Evolutionary conservation across 129 eudicot genomes (phyloP).

Genomic region (Scalesia atractyloides): DNA sequence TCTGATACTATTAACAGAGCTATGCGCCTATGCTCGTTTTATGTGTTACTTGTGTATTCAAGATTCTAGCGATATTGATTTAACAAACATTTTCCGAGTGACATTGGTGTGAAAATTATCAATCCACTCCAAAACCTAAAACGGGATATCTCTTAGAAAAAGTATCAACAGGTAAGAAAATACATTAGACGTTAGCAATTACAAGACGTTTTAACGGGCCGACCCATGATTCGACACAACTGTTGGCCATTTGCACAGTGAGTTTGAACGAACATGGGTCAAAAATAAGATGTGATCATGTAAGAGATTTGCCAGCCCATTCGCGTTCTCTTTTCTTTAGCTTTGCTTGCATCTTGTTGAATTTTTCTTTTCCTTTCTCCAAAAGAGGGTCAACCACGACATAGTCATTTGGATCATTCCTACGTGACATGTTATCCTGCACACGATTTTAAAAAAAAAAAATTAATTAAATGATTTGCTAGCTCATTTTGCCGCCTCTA

Average conservation of each 20-base stretch:
- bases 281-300: conserved; percentile 35
- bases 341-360: conserved; percentile 88
- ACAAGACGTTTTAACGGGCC: not conserved
- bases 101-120: too few species aligned
- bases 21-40: too few species aligned
- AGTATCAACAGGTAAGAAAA: conserved; percentile 2
- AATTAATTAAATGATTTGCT: not conserved
- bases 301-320: conserved; percentile 97
- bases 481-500: not conserved
- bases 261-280: not conserved
- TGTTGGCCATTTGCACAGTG: not conserved
- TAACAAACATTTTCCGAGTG: too few species aligned
- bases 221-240: not conserved
- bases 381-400: conserved; percentile 89
- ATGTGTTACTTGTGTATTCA: too few species aligned
- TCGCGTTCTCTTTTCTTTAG: conserved; percentile 87
- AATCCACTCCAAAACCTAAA: conserved; percentile 5
- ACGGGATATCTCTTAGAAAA: conserved; percentile 4
- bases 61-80: too few species aligned
- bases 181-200: not conserved
- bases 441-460: conserved; percentile 3
- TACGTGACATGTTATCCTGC: conserved; percentile 86
- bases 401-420: conserved; percentile 79
- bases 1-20: too few species aligned
- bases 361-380: conserved; percentile 94